A percentile compares a stretch with the other conserved stretches of the same genome.
Conservation (phyloP, 768 basidiomycete species). For the Pisolithus sp. region DNA sequence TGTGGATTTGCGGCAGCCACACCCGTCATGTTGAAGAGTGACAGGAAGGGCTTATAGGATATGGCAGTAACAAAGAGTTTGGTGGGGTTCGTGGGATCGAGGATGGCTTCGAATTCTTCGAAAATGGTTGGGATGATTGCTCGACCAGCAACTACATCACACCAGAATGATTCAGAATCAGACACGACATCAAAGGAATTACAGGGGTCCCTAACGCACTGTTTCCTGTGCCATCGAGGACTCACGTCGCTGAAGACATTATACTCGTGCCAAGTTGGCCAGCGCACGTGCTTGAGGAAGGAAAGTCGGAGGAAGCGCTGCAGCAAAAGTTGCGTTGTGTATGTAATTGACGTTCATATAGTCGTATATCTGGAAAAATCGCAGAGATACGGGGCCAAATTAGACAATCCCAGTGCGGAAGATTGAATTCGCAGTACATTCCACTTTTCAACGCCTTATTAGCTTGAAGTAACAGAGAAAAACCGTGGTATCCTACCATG, state of each 20-base stretch:
- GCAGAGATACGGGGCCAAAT: not conserved
- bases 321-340: slow-evolving; percentile 53
- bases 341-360: slow-evolving; percentile 69
- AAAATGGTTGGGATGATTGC: slow-evolving; percentile 59
- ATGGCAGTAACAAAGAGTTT: slow-evolving; percentile 55
- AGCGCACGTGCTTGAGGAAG: slow-evolving; percentile 52
- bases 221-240: slow-evolving; percentile 58
- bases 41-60: slow-evolving; percentile 74
- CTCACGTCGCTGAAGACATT: slow-evolving; percentile 51
- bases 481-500: slow-evolving; percentile 38
- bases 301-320: slow-evolving; percentile 39
- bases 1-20: slow-evolving; percentile 43
- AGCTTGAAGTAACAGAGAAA: not conserved
- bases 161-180: not conserved
- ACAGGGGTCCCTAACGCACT: slow-evolving; percentile 31
- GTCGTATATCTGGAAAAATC: slow-evolving; percentile 47
- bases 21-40: slow-evolving; percentile 72
- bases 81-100: slow-evolving; percentile 42
- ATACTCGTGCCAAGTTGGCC: slow-evolving; percentile 71
- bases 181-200: not conserved
- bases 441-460: slow-evolving; percentile 29
- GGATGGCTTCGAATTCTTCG: slow-evolving; percentile 45
- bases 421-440: slow-evolving; percentile 30
- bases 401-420: not conserved
- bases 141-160: slow-evolving; percentile 52